Evolutionary conservation across 2,329 filamentous ascomycete species (phyloP).

Genomic region (Immersiporthe knoxdaviesiana): DNA sequence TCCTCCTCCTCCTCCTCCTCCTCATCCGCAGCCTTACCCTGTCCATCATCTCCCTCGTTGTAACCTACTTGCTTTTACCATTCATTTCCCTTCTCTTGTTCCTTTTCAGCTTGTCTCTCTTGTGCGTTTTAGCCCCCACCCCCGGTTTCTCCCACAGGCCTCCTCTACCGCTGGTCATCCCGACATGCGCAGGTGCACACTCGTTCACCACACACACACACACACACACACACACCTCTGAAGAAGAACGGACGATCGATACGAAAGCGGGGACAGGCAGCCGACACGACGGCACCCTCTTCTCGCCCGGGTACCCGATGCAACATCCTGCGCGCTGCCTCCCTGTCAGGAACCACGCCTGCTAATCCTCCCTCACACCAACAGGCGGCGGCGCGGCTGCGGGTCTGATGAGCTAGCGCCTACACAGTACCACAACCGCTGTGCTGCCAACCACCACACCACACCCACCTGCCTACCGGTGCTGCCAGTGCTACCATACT

Average conservation of each 20-base stretch:
- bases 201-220: background rate
- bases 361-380: background rate
- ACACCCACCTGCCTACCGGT: background rate
- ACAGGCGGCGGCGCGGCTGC: background rate
- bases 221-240: background rate
- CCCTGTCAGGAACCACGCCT: conserved; percentile 6
- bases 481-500: too few relatives aligned
- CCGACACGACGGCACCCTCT: background rate
- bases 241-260: background rate
- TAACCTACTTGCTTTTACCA: background rate
- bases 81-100: background rate
- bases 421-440: background rate
- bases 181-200: background rate
- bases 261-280: conserved; percentile 6
- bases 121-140: background rate
- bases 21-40: too few relatives aligned
- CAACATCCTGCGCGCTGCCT: background rate
- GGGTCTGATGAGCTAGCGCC: conserved; percentile 3
- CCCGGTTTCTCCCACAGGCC: background rate
- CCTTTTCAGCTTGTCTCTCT: background rate
- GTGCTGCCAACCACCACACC: conserved; percentile 3
- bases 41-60: background rate
- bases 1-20: too few relatives aligned
- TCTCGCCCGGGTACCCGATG: conserved; percentile 4
- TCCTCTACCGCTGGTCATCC: background rate